Percentiles rank a stretch among this genome's conserved stretches.
Evolutionary conservation across 305 asterid species (phyloP).

Genomic region (Ajuga reptans): DNA sequence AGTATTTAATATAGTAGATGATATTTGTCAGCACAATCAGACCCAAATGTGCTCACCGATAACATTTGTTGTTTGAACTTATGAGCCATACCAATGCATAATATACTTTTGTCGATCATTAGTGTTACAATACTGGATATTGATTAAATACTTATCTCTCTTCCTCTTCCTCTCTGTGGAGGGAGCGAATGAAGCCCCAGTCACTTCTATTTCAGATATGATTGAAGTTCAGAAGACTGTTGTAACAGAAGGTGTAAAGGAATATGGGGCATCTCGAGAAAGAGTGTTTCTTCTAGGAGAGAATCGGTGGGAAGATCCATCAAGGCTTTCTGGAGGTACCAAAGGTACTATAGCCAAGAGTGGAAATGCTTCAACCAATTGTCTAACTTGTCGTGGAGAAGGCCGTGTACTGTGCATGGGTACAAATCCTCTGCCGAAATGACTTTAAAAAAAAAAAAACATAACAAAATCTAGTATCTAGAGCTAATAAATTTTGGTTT

Average conservation of each 20-base stretch:
- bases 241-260: conserved; percentile 26
- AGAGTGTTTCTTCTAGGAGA: conserved; percentile 92
- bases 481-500: not conserved
- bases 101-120: not conserved
- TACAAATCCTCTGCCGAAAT: conserved; percentile 14
- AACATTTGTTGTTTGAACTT: not conserved
- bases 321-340: conserved; percentile 51
- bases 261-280: conserved; percentile 32
- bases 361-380: conserved; percentile 33
- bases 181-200: conserved; percentile 54
- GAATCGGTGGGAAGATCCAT: conserved; percentile 93
- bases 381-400: conserved; percentile 75
- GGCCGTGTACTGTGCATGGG: conserved; percentile 92
- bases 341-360: conserved; percentile 28
- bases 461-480: not conserved
- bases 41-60: not conserved
- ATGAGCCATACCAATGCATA: not conserved
- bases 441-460: not conserved
- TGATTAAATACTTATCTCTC: not conserved
- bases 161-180: conserved; percentile 11
- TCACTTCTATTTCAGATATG: conserved; percentile 31
- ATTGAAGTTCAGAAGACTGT: conserved; percentile 36
- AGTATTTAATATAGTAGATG: not conserved
- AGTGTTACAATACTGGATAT: not conserved
- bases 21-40: not conserved